Conservation (phyloP, 495 filamentous ascomycete species). For the Hyaloscypha variabilis region DNA sequence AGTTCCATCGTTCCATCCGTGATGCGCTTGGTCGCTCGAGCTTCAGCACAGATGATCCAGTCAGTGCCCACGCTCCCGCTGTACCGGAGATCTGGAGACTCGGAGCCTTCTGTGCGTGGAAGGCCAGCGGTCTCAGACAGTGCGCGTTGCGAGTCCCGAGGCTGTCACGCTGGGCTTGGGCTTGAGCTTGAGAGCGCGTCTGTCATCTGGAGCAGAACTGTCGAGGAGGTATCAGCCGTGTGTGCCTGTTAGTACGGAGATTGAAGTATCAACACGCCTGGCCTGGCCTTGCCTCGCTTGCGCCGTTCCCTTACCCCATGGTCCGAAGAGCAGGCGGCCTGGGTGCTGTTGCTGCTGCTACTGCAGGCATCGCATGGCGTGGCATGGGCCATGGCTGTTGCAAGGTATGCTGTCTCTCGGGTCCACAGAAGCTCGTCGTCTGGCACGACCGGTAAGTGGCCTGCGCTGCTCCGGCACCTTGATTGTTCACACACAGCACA, state of each 20-base stretch:
- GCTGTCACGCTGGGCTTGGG: background rate
- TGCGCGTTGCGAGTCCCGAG: background rate
- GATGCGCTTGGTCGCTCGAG: background rate
- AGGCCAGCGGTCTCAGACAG: background rate
- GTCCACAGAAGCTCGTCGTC: background rate
- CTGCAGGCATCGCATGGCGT: no score
- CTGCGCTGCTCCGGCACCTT: background rate
- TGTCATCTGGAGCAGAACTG: no score
- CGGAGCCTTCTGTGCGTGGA: background rate
- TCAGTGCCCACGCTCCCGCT: conserved; percentile 5
- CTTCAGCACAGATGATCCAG: background rate
- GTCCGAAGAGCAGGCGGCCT: background rate
- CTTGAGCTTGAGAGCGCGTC: no score
- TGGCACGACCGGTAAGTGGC: conserved; percentile 1
- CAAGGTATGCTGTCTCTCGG: conserved; percentile 1
- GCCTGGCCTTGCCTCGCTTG: no score
- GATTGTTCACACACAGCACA: background rate
- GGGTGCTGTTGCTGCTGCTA: no score
- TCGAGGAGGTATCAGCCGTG: background rate
- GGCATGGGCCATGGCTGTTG: background rate
- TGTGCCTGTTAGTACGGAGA: background rate
- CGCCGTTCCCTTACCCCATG: background rate
- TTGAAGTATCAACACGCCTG: background rate
- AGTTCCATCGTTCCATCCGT: background rate
- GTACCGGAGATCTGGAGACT: conserved; percentile 3